A percentile compares a stretch with the other conserved stretches of the same genome.
Conservation (phyloP, 805 yeast species). For the Teunomyces stri region DNA sequence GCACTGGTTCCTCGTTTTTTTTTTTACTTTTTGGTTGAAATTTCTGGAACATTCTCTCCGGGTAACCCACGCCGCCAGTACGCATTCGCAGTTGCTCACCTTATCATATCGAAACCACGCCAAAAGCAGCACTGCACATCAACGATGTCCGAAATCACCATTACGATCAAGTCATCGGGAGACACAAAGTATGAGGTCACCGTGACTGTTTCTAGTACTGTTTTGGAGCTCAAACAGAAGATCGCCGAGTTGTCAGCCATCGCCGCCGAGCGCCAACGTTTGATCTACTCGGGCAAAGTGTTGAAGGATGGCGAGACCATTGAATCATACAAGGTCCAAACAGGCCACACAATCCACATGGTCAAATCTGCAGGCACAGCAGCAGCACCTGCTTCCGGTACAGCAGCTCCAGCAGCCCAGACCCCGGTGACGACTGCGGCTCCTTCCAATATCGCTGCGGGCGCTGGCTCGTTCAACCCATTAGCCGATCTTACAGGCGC, state of each 20-base stretch:
- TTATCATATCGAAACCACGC: not conserved
- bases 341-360: constrained; percentile 84
- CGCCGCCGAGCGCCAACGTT: constrained; percentile 77
- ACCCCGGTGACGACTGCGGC: constrained; percentile 31
- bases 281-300: constrained; percentile 92
- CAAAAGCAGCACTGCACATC: constrained; percentile 1
- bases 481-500: constrained; percentile 93
- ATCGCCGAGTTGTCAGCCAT: constrained; percentile 62
- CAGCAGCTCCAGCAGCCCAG: constrained; percentile 16
- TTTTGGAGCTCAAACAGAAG: constrained; percentile 65
- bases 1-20: too few species aligned
- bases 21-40: not conserved
- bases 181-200: constrained; percentile 74
- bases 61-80: not conserved
- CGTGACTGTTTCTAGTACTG: constrained; percentile 52
- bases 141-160: constrained; percentile 26
- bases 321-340: constrained; percentile 72
- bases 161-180: constrained; percentile 54
- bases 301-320: constrained; percentile 80
- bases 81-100: not conserved
- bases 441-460: constrained; percentile 83
- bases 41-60: constrained; percentile 4
- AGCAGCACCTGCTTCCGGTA: constrained; percentile 18
- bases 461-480: constrained; percentile 86
- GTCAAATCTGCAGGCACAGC: constrained; percentile 70